Conservation (phyloP, 1,139 yeast species). For the Geotrichum armillariae region DNA sequence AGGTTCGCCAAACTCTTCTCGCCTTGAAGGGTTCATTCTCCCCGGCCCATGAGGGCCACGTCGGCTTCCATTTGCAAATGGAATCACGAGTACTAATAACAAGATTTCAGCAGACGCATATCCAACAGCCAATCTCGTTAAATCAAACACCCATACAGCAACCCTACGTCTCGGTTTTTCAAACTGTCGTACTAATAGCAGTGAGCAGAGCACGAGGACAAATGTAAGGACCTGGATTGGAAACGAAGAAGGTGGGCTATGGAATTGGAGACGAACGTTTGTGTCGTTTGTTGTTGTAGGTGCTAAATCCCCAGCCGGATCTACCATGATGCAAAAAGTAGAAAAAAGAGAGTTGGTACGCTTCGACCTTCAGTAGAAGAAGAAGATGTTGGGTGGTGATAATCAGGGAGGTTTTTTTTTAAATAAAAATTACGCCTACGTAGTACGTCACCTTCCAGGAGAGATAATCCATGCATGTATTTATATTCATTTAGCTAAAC, state of each 20-base stretch:
- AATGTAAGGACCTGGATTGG: not conserved
- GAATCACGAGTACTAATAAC: constrained; percentile 11
- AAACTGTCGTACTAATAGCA: constrained; percentile 2
- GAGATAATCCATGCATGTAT: too few relatives aligned
- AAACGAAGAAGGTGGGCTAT: constrained; percentile 4
- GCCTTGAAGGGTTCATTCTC: not conserved
- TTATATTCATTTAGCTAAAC: too few relatives aligned
- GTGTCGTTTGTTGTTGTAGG: too few relatives aligned
- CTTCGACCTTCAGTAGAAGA: too few relatives aligned
- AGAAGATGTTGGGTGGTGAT: too few relatives aligned
- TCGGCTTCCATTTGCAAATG: not conserved
- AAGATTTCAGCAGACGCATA: constrained; percentile 20
- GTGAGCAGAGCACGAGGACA: constrained; percentile 1
- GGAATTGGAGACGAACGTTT: not conserved
- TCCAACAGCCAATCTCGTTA: constrained; percentile 15
- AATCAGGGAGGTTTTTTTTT: too few relatives aligned
- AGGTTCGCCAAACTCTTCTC: not conserved
- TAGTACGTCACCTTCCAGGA: not conserved
- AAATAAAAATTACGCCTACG: not conserved
- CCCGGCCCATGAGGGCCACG: not conserved
- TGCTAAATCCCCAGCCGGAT: too few relatives aligned
- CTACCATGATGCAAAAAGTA: too few relatives aligned
- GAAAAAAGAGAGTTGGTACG: too few relatives aligned
- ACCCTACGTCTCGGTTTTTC: constrained; percentile 13
- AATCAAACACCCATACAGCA: constrained; percentile 23